A percentile compares a stretch with the other conserved stretches of the same genome.
phyloP scores from a whole-genome alignment of 495 filamentous ascomycete genomes.

The Lasiosphaeria miniovina region DNA sequence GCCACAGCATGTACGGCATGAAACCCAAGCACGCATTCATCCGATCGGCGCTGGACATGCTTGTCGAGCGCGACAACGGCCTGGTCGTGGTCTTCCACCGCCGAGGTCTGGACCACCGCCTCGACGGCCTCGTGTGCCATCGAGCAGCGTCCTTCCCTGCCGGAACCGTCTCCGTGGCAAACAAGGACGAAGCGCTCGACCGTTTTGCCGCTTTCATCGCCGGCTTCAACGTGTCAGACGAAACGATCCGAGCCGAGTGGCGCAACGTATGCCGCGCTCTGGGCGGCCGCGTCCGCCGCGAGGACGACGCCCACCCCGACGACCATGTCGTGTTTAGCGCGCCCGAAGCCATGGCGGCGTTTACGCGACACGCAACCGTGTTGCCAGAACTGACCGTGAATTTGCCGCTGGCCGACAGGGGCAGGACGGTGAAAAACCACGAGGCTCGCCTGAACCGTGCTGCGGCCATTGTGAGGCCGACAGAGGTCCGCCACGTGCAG shows the following conservation, averaged over 20 bases:
- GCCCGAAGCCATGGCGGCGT: conserved; percentile 52
- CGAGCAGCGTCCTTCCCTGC: conserved; percentile 50
- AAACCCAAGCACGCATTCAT: conserved; percentile 48
- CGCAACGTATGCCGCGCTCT: conserved; percentile 51
- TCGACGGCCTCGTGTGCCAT: conserved; percentile 53
- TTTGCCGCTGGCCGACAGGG: conserved; percentile 42
- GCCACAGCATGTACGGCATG: conserved; percentile 65
- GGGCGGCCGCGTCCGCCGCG: conserved; percentile 43
- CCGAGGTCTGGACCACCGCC: conserved; percentile 42
- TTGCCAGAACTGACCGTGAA: conserved; percentile 48
- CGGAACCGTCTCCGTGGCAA: conserved; percentile 43
- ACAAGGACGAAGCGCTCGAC: conserved; percentile 52
- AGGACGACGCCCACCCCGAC: conserved; percentile 30
- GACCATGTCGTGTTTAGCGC: conserved; percentile 51
- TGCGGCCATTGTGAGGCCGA: conserved; percentile 47
- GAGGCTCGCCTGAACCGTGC: conserved; percentile 49
- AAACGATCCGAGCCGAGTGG: conserved; percentile 42
- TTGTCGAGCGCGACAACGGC: conserved; percentile 43
- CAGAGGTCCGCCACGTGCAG: conserved; percentile 51
- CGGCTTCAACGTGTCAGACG: conserved; percentile 44
- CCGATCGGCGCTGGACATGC: conserved; percentile 49
- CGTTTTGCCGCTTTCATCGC: conserved; percentile 53
- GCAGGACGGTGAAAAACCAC: conserved; percentile 48
- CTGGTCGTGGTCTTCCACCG: conserved; percentile 58
- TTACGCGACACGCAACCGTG: conserved; percentile 47